Percentiles rank a stretch among this genome's conserved stretches.
These are phyloP conservation scores for Xanthoconium purpureum DNA, from an alignment of 768 basidiomycete genomes.

Conservation along the genomic window DNA sequence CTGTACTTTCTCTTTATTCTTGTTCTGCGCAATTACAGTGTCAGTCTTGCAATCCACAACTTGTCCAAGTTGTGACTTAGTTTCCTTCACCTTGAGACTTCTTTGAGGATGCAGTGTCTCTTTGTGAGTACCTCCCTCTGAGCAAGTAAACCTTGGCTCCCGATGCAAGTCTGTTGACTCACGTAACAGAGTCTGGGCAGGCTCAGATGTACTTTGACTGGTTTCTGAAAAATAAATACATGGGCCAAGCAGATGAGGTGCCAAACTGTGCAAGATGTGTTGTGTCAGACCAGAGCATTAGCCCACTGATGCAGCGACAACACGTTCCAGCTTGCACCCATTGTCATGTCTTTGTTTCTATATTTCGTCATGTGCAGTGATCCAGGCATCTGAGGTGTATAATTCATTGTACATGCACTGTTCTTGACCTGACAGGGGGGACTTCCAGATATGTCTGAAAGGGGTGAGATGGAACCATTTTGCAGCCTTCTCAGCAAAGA, in stretches of 20 bases:
- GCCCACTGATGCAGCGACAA: not conserved
- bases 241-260: not conserved
- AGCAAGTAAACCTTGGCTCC: no score
- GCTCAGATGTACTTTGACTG: not conserved
- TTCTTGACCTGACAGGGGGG: not conserved
- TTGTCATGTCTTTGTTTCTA: slow-evolving; percentile 9
- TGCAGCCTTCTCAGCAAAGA: slow-evolving; percentile 1
- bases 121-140: no score
- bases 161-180: no score
- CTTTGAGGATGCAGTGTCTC: no score
- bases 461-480: slow-evolving; percentile 25
- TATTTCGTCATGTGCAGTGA: slow-evolving; percentile 18
- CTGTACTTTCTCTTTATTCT: no score
- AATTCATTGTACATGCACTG: slow-evolving; percentile 23
- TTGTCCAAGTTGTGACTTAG: no score
- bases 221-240: not conserved
- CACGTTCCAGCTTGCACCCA: not conserved
- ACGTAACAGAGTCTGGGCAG: not conserved
- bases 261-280: not conserved
- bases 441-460: slow-evolving; percentile 22
- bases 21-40: no score
- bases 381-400: slow-evolving; percentile 23
- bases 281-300: not conserved
- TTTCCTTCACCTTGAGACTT: no score
- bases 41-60: no score